Conservation (phyloP, 2,329 filamentous ascomycete genomes). For the Zarea fungicola region DNA sequence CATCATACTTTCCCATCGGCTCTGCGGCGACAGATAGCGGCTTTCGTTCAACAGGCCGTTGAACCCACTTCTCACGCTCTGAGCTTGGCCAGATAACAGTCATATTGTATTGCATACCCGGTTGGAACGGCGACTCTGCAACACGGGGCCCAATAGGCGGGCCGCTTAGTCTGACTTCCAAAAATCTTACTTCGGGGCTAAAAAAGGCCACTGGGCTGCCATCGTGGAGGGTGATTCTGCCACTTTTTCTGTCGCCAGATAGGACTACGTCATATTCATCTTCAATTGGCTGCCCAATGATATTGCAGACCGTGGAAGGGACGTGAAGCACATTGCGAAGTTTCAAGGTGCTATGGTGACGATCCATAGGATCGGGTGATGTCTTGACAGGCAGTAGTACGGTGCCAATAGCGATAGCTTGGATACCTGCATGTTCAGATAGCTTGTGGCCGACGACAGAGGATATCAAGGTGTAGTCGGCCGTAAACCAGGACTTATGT, state of each 20-base stretch:
- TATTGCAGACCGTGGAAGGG: conserved; percentile 6
- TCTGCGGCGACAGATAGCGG: background rate
- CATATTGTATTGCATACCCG: background rate
- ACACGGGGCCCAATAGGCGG: background rate
- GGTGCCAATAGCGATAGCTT: background rate
- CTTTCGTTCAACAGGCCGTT: background rate
- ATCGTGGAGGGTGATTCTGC: background rate
- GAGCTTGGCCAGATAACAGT: background rate
- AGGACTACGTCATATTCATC: background rate
- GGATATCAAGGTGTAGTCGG: background rate
- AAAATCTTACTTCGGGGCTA: background rate
- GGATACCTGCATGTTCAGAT: background rate
- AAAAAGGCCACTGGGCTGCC: background rate
- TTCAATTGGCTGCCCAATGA: conserved; percentile 3
- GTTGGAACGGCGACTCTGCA: background rate
- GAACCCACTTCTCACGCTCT: background rate
- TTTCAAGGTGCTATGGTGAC: background rate
- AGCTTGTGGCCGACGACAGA: background rate
- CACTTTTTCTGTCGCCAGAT: background rate
- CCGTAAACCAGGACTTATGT: background rate
- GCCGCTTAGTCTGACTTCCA: background rate
- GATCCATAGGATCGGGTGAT: background rate
- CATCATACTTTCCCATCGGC: background rate
- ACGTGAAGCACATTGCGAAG: conserved; percentile 10
- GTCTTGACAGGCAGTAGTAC: background rate